Conservation (phyloP, 1,284 basidiomycete genomes). For the Microbotryomycetes sp. region DNA sequence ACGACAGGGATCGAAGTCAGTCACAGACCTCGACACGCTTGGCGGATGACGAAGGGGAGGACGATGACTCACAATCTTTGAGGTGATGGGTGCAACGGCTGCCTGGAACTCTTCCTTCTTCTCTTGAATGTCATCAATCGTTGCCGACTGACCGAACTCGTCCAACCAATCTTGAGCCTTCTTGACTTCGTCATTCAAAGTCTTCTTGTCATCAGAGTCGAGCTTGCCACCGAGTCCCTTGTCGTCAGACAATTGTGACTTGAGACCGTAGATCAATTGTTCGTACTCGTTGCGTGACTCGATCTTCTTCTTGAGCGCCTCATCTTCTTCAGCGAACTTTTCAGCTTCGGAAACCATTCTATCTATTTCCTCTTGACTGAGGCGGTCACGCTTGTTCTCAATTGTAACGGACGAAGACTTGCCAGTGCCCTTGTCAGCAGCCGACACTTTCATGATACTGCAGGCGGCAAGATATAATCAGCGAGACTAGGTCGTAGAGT, state of each 20-base stretch:
- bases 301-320: conserved; percentile 77
- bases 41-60: too few relatives aligned
- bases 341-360: conserved; percentile 83
- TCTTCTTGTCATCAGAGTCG: conserved; percentile 77
- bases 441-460: conserved; percentile 52
- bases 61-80: too few relatives aligned
- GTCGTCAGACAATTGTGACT: conserved; percentile 75
- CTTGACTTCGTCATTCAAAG: conserved; percentile 72
- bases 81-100: conserved; percentile 48
- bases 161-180: conserved; percentile 89
- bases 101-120: conserved; percentile 66
- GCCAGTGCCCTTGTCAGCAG: conserved; percentile 86
- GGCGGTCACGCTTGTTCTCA: conserved; percentile 57
- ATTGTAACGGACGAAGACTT: conserved; percentile 47
- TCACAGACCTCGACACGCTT: too few relatives aligned
- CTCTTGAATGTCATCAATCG: conserved; percentile 84
- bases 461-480: background rate
- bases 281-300: conserved; percentile 53
- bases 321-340: conserved; percentile 76
- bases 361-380: conserved; percentile 78
- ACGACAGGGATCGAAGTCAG: too few relatives aligned
- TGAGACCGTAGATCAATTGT: conserved; percentile 59
- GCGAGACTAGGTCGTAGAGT: background rate
- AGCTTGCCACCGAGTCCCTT: conserved; percentile 87
- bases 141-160: conserved; percentile 65